A percentile compares a stretch with the other conserved stretches of the same genome.
Conservation (phyloP, 352 stramenopile species). For the Hyaloperonospora brassicae region DNA sequence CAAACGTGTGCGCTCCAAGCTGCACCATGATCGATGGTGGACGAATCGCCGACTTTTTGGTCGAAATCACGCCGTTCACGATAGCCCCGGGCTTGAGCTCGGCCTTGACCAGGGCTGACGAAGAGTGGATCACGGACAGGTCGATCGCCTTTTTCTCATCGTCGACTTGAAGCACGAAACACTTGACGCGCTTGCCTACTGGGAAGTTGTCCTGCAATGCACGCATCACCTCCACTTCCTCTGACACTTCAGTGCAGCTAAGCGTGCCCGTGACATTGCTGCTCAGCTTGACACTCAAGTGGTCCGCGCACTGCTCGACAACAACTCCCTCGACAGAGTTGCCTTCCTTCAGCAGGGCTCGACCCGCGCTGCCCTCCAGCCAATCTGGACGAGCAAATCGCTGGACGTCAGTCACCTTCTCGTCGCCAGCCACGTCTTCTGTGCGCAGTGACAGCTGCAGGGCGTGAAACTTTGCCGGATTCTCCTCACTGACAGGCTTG, state of each 20-base stretch:
- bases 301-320: conserved; percentile 46
- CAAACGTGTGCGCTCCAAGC: conserved; percentile 61
- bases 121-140: conserved; percentile 52
- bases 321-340: conserved; percentile 62
- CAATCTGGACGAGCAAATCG: conserved; percentile 67
- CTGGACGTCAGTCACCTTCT: conserved; percentile 31
- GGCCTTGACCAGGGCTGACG: conserved; percentile 22
- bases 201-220: conserved; percentile 64
- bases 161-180: conserved; percentile 57
- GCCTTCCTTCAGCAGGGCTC: conserved; percentile 51
- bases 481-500: conserved; percentile 70
- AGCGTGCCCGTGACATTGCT: conserved; percentile 60
- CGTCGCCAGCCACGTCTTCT: conserved; percentile 31
- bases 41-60: conserved; percentile 63
- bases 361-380: conserved; percentile 57
- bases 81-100: conserved; percentile 39
- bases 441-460: conserved; percentile 65
- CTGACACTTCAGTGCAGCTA: conserved; percentile 58
- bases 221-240: conserved; percentile 46
- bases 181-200: conserved; percentile 67
- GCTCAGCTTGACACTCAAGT: conserved; percentile 61
- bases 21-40: conserved; percentile 83
- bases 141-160: conserved; percentile 69
- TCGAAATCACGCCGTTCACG: conserved; percentile 67
- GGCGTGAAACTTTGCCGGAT: conserved; percentile 64